Evolutionary conservation across 2,329 filamentous ascomycete genomes (phyloP).

Genomic region (Meredithiella fracta): DNA sequence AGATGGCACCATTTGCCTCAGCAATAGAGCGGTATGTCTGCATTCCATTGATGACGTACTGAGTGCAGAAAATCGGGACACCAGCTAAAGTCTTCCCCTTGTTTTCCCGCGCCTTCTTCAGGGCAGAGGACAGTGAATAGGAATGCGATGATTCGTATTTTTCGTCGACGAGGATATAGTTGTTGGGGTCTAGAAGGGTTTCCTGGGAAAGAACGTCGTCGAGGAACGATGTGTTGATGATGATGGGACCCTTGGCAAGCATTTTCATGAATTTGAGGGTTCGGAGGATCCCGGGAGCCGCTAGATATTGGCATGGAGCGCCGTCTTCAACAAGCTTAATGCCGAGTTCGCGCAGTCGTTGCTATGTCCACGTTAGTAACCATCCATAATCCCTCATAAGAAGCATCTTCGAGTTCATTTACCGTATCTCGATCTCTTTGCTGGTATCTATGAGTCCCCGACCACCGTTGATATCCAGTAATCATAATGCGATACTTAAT

Average conservation of each 20-base stretch:
- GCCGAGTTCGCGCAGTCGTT: slow-evolving; percentile 65
- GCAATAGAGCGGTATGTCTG: slow-evolving; percentile 78
- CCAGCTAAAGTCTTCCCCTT: slow-evolving; percentile 58
- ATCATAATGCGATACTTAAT: slow-evolving; percentile 51
- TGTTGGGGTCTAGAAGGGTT: slow-evolving; percentile 43
- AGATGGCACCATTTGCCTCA: slow-evolving; percentile 73
- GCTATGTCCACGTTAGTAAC: slow-evolving; percentile 33
- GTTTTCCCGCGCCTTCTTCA: slow-evolving; percentile 58
- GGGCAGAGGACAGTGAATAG: slow-evolving; percentile 51
- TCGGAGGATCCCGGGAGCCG: slow-evolving; percentile 70
- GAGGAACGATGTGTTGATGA: slow-evolving; percentile 66
- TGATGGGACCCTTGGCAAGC: slow-evolving; percentile 60
- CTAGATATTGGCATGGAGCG: slow-evolving; percentile 65
- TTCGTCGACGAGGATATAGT: slow-evolving; percentile 54
- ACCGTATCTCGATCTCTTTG: slow-evolving; percentile 60
- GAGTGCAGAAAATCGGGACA: slow-evolving; percentile 70
- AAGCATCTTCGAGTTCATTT: slow-evolving; percentile 22
- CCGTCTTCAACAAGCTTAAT: slow-evolving; percentile 66
- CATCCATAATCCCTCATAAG: not conserved
- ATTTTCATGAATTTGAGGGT: slow-evolving; percentile 89
- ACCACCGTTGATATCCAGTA: slow-evolving; percentile 74
- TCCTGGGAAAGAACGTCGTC: slow-evolving; percentile 57
- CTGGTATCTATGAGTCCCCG: slow-evolving; percentile 45
- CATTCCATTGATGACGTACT: slow-evolving; percentile 60
- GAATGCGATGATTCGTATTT: slow-evolving; percentile 56